Conservation (phyloP, 306 rosid species). For the Vigna mungo region DNA sequence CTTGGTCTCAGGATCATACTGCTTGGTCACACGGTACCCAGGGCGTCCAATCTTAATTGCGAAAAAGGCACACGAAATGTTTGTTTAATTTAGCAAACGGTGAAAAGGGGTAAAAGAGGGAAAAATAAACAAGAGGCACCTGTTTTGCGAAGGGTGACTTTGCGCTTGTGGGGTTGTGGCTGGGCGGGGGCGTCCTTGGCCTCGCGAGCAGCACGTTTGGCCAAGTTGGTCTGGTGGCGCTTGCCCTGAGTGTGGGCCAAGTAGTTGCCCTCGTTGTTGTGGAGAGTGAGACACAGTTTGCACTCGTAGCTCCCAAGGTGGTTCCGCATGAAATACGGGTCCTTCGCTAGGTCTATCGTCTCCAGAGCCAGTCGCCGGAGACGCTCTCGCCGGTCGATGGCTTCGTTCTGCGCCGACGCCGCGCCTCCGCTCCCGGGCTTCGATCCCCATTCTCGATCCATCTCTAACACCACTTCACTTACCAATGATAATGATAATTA, state of each 20-base stretch:
- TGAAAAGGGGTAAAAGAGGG: background rate
- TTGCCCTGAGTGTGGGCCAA: conserved; percentile 97
- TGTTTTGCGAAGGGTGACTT: conserved; percentile 75
- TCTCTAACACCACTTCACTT: conserved; percentile 9
- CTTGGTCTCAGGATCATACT: conserved; percentile 87
- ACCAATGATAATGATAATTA: too few relatives aligned
- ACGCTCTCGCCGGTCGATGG: conserved; percentile 95
- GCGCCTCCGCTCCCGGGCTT: conserved; percentile 99
- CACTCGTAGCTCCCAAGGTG: conserved; percentile 98
- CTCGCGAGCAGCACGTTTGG: conserved; percentile 94
- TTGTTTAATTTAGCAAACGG: background rate
- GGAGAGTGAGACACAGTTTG: conserved; percentile 90
- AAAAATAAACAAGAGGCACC: conserved; percentile 41
- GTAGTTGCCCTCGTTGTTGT: conserved; percentile 97
- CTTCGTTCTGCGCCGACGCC: conserved; percentile 96
- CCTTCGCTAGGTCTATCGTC: conserved; percentile 95
- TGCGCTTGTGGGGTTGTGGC: conserved; percentile 97
- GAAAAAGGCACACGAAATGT: conserved; percentile 11
- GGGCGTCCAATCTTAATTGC: conserved; percentile 97
- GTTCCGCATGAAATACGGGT: conserved; percentile 97
- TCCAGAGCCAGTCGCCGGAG: conserved; percentile 93
- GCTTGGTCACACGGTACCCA: conserved; percentile 93
- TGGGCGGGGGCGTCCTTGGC: conserved; percentile 97
- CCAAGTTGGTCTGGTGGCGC: conserved; percentile 94
- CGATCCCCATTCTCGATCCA: conserved; percentile 99